Base-by-base conservation (phyloP, 2,329 filamentous ascomycete species). In the Aspergillus candidus region DNA sequence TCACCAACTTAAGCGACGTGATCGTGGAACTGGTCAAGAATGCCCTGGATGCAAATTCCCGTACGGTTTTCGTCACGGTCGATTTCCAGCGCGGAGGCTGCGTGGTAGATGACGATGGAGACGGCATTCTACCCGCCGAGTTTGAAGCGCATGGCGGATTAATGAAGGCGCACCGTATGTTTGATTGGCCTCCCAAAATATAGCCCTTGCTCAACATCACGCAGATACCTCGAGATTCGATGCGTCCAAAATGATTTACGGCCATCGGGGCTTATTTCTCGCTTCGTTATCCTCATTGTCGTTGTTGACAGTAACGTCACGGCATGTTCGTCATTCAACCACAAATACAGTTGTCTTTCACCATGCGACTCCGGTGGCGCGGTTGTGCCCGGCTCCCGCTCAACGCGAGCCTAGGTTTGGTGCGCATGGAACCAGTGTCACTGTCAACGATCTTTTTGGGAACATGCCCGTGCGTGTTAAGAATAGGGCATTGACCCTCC, bases 401-500 rank as follows among this genome's bases (percentile, higher is more conserved):
- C 76, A 82, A 38, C 77, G 86, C 36, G 71, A 75, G 38, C 56
- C 87, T 6, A 55, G 73, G 7, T 69, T 67, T 31, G 76, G 75
- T 44, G 63, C 71, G 14, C 80, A 87, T 68, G 91, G 91, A 4
- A 95, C 90, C 0, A 78, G 80, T 22, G 81, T 91, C 2, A 76
- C 76, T 0, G 84, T 94, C 5, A 79, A 83, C 44, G 83, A 95
- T 61, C 71, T 96, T 1, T 97, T 96, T 66, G 89, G 90, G 0
- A 85, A 83, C 46, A 87, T 96, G 79, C 89, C 91, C 0, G 91
- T 96, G 11, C 82, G 91, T 11, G 83, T 94, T 18, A 94, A 93
- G 61, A 86, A 89, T 55, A 78, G 89, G 50, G 78, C 78, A 0
- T 54, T 80, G 3, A 67, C 72, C 51, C 62, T 73, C 32, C 70